A percentile compares a stretch with the other conserved stretches of the same genome.
Evolutionary conservation across 441 rosid species (phyloP).

Genomic region (Croton laevigatus): DNA sequence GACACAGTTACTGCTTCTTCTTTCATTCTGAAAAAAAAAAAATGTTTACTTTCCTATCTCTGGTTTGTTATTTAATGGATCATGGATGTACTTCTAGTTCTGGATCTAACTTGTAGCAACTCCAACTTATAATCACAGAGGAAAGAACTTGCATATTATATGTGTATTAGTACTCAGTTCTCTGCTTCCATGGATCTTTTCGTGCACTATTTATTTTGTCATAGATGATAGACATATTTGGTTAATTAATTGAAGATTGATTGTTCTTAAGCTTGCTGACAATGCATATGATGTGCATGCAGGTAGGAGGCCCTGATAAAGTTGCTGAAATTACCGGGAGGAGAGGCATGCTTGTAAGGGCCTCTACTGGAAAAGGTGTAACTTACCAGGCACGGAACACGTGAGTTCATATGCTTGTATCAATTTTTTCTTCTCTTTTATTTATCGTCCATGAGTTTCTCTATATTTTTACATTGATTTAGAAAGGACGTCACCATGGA

Average conservation of each 20-base stretch:
- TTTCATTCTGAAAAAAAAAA: neutral
- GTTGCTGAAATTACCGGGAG: constrained; percentile 99
- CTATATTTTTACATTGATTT: constrained; percentile 29
- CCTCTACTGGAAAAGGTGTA: constrained; percentile 93
- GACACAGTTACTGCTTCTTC: neutral
- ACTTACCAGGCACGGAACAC: constrained; percentile 97
- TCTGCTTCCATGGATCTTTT: neutral
- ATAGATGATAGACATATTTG: neutral
- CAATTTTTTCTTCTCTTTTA: constrained; percentile 13
- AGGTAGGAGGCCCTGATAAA: constrained; percentile 99
- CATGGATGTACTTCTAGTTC: neutral
- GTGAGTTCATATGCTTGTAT: constrained; percentile 45
- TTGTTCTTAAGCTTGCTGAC: constrained; percentile 17
- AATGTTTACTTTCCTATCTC: no score
- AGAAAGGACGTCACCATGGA: constrained; percentile 98
- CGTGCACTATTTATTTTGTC: constrained; percentile 1
- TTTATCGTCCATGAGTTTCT: constrained; percentile 28
- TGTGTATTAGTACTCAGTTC: neutral
- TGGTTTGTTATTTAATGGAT: no score
- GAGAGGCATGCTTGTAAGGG: constrained; percentile 99
- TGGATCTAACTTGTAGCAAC: neutral
- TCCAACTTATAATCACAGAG: neutral
- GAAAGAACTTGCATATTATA: neutral
- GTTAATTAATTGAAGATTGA: neutral
- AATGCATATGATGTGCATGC: constrained; percentile 28